Conservation (phyloP, 2,329 filamentous ascomycete species). For the Didymosphaeria variabile region DNA sequence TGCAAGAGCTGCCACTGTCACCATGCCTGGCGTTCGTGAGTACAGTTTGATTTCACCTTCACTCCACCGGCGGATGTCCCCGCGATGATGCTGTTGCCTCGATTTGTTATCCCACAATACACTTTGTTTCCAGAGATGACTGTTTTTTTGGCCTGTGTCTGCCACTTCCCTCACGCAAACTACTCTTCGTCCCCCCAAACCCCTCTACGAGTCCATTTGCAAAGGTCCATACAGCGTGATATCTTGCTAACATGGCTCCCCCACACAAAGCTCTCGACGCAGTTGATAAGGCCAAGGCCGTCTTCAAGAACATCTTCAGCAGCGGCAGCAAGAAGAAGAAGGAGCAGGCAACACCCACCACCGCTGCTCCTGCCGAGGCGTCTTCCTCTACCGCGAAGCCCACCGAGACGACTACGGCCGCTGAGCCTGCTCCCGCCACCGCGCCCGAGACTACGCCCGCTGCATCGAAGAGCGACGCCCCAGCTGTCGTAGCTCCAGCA, state of each 20-base stretch:
- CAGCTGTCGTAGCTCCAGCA: constrained; percentile 27
- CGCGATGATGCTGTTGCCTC: constrained; percentile 1
- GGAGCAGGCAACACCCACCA: constrained; percentile 36
- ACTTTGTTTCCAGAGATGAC: not conserved
- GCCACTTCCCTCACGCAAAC: not conserved
- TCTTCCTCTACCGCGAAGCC: constrained; percentile 32
- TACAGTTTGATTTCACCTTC: constrained; percentile 21
- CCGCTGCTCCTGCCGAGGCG: constrained; percentile 31
- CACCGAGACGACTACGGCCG: constrained; percentile 43
- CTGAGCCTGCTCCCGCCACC: constrained; percentile 40
- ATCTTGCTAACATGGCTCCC: constrained; percentile 22
- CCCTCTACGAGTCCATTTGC: not conserved
- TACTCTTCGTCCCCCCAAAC: not conserved
- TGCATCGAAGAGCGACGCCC: constrained; percentile 18
- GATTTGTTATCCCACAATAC: not conserved
- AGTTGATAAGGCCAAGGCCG: constrained; percentile 48
- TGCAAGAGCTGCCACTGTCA: constrained; percentile 21
- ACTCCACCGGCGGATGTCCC: not conserved
- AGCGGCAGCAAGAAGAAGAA: constrained; percentile 44
- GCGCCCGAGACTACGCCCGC: constrained; percentile 31
- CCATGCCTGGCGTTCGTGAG: constrained; percentile 53
- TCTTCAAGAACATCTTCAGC: constrained; percentile 48
- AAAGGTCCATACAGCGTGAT: not conserved
- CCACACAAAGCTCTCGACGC: constrained; percentile 44
- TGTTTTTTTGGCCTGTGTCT: not conserved